phyloP scores from a whole-genome alignment of 176 grass and related monocot genomes.

The Canna indica region DNA sequence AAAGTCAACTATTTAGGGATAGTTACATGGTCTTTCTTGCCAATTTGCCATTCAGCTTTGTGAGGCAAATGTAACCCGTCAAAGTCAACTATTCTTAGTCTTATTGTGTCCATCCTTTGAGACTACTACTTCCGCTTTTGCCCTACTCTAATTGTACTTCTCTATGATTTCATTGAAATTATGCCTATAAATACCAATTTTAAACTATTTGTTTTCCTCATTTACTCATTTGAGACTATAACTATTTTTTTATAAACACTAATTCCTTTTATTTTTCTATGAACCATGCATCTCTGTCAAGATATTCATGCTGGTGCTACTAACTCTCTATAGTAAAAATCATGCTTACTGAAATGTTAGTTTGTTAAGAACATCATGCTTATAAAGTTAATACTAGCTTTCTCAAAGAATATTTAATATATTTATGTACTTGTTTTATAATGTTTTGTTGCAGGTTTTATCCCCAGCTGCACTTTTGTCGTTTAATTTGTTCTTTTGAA shows the following conservation, averaged over 20 bases:
- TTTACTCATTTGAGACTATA: too few relatives aligned
- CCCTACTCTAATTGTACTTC: background rate
- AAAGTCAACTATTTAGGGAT: background rate
- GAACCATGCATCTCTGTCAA: background rate
- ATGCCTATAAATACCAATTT: background rate
- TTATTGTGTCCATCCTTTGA: too few relatives aligned
- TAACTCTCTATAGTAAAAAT: too few relatives aligned
- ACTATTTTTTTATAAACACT: background rate
- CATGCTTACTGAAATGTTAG: background rate
- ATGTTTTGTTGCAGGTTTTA: conserved; percentile 57
- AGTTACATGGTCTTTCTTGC: background rate
- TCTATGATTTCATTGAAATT: background rate
- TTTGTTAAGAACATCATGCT: background rate
- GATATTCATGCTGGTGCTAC: too few relatives aligned
- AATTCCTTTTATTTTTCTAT: background rate
- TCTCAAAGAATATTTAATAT: background rate
- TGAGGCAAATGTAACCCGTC: too few relatives aligned
- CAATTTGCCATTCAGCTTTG: too few relatives aligned
- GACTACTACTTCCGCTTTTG: background rate
- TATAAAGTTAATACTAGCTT: background rate
- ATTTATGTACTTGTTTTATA: background rate
- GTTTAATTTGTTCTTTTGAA: conserved; percentile 60
- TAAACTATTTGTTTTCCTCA: background rate
- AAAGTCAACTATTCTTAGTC: too few relatives aligned
- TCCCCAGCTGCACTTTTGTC: conserved; percentile 52